Conservation (phyloP, 2,329 filamentous ascomycete genomes). For the Neophaeococcomyces mojaviensis region DNA sequence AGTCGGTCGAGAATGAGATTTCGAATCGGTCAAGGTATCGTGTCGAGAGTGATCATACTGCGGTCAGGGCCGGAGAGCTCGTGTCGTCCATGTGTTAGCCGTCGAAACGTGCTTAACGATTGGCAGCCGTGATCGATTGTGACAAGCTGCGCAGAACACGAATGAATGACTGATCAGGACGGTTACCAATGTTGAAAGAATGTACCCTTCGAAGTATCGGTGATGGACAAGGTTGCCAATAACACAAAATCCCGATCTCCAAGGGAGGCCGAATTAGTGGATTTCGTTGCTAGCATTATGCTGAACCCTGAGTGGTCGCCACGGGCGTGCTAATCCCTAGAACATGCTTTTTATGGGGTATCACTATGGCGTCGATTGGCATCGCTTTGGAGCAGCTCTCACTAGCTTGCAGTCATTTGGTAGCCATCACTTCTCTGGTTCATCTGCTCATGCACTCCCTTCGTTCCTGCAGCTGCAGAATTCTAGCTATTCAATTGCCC, state of each 20-base stretch:
- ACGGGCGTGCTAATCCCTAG: too few relatives aligned
- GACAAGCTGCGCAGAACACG: neutral
- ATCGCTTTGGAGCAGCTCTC: too few relatives aligned
- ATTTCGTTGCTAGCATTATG: neutral
- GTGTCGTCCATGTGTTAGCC: neutral
- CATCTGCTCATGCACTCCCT: too few relatives aligned
- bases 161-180: neutral
- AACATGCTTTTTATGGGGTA: too few relatives aligned
- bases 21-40: constrained; percentile 7
- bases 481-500: too few relatives aligned
- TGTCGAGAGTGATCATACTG: constrained; percentile 6
- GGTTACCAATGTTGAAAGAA: neutral
- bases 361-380: too few relatives aligned
- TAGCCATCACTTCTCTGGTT: too few relatives aligned
- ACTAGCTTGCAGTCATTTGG: too few relatives aligned
- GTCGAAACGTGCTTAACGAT: neutral
- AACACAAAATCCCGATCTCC: constrained; percentile 6
- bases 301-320: too few relatives aligned
- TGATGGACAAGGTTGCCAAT: constrained; percentile 5
- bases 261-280: constrained; percentile 1
- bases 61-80: neutral
- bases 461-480: too few relatives aligned
- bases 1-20: neutral
- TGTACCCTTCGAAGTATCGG: constrained; percentile 1
- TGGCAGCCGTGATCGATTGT: neutral